phyloP scores from a whole-genome alignment of 176 grass and related monocot genomes.

The Eragrostis nindensis region DNA sequence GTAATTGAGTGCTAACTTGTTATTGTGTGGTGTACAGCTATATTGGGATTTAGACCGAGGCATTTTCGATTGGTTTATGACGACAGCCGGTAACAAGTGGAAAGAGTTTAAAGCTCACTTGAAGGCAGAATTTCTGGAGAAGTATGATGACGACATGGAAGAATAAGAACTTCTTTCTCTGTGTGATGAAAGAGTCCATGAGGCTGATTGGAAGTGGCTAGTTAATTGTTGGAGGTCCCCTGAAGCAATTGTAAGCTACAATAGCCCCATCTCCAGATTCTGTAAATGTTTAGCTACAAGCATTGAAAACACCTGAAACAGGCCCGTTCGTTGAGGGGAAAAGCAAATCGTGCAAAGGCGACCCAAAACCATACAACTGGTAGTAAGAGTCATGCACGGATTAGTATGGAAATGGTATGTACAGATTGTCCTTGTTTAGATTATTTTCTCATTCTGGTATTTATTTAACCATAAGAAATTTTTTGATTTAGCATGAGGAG shows the following conservation, averaged over 20 bases:
- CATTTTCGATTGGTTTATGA: background rate
- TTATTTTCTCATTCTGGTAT: background rate
- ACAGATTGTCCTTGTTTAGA: background rate
- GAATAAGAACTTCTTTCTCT: background rate
- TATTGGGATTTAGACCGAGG: background rate
- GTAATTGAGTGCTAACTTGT: background rate
- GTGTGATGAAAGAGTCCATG: background rate
- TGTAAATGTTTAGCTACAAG: background rate
- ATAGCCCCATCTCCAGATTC: background rate
- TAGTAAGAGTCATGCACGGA: conserved; percentile 16
- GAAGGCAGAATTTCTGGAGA: background rate
- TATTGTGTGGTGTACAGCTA: background rate
- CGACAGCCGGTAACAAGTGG: background rate
- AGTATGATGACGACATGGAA: background rate
- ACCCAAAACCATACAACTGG: conserved; percentile 25
- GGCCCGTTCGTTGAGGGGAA: background rate
- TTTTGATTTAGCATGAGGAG: background rate
- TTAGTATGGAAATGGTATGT: background rate
- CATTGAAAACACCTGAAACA: background rate
- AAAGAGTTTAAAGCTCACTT: background rate
- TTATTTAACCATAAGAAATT: background rate
- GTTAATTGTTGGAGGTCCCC: conserved; percentile 12
- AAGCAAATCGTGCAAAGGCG: conserved; percentile 13
- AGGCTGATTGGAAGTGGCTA: conserved; percentile 4
- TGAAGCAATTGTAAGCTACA: background rate